phyloP scores from a whole-genome alignment of 139 green algal species.

The Picochlorum sp. region DNA sequence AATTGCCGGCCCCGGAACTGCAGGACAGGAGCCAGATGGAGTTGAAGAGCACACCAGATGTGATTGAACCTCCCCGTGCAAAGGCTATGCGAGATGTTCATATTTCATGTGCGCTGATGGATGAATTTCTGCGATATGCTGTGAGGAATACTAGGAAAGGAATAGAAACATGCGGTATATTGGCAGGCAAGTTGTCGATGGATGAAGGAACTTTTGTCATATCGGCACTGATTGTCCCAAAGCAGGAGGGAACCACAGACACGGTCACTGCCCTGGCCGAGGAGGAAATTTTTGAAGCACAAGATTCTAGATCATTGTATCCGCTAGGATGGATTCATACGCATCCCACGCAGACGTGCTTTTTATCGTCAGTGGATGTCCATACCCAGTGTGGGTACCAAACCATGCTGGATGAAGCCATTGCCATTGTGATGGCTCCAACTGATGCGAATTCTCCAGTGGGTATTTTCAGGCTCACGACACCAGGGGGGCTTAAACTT shows the following conservation, averaged over 20 bases:
- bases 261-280: constrained; percentile 59
- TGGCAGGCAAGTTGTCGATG: constrained; percentile 62
- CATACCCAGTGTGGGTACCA: constrained; percentile 91
- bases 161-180: constrained; percentile 84
- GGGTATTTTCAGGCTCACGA: constrained; percentile 87
- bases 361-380: constrained; percentile 90
- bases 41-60: background rate
- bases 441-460: constrained; percentile 45
- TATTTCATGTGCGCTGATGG: constrained; percentile 71
- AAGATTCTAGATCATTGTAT: constrained; percentile 59
- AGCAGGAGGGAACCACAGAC: constrained; percentile 79
- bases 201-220: constrained; percentile 71
- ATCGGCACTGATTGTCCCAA: constrained; percentile 84
- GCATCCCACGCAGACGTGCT: constrained; percentile 92
- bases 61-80: background rate
- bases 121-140: constrained; percentile 74
- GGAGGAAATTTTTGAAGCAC: constrained; percentile 83
- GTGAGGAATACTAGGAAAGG: constrained; percentile 50
- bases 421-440: constrained; percentile 95
- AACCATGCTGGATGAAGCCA: constrained; percentile 86
- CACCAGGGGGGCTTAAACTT: constrained; percentile 74
- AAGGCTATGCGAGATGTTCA: constrained; percentile 63
- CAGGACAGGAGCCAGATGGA: constrained; percentile 6
- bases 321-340: constrained; percentile 96
- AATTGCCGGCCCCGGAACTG: background rate